Evolutionary conservation across 2,329 filamentous ascomycete species (phyloP).

Genomic region (Colletotrichum caudatum): DNA sequence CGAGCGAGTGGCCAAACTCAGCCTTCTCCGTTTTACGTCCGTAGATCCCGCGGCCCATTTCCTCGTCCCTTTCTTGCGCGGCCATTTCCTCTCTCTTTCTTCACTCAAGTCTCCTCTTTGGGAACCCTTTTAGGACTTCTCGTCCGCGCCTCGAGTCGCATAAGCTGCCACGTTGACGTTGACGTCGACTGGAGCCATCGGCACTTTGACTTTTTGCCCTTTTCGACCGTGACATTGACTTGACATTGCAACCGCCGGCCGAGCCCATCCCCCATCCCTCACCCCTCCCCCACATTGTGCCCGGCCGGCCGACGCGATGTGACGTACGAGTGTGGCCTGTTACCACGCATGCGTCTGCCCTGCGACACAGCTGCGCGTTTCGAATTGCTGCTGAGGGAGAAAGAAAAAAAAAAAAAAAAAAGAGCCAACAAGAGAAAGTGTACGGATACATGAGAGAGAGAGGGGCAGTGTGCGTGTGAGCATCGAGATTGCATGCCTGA

Average conservation of each 20-base stretch:
- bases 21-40: slow-evolving; percentile 5
- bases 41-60: not conserved
- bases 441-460: too few species aligned
- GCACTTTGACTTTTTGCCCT: not conserved
- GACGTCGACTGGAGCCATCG: not conserved
- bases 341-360: not conserved
- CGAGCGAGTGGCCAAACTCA: not conserved
- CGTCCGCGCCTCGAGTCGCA: not conserved
- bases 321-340: not conserved
- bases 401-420: not conserved
- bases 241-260: not conserved
- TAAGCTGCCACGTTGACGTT: not conserved
- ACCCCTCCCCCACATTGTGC: too few species aligned
- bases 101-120: too few species aligned
- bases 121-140: too few species aligned
- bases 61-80: slow-evolving; percentile 3
- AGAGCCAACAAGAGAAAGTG: too few species aligned
- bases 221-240: not conserved
- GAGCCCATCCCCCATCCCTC: too few species aligned
- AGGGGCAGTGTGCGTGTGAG: too few species aligned
- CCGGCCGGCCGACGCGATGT: not conserved
- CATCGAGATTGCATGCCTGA: not conserved
- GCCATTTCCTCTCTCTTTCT: not conserved
- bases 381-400: not conserved
- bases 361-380: slow-evolving; percentile 6